Base-by-base conservation (phyloP, 148 eudicot species). In the Polygonum maritimum region DNA sequence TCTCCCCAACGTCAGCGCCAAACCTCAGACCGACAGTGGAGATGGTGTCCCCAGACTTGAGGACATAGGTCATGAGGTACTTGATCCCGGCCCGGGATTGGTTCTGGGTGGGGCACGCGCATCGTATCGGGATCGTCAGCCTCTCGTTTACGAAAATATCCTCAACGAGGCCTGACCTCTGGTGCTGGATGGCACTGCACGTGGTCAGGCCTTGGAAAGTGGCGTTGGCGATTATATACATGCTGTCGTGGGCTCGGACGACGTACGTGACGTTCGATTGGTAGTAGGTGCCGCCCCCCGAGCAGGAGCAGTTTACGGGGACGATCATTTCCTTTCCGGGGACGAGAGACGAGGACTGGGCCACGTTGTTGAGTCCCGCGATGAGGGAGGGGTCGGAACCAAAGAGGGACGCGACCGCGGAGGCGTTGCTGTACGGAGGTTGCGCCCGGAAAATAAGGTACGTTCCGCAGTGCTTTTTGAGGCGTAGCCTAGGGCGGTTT, bases 251-350 rank as follows among this genome's bases (percentile, higher is more conserved):
- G 41, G 16, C 3, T 14, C 21, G 40, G 7, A 69, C 38, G 12
- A 55, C 54, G 49, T 69, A 77, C 13, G 14, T 51, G 19, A 21
- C 38, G 35, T 69, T 70, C 19, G 71, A 52, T 18, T 77, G 79
- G 21, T 77, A 77, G 39, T 38, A 48, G 14, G 22, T 18, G 5
- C 78, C 78, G 31, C 31, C 31, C 31, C 31, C 31, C 35, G 60
- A 31, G 69, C 78, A 76, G 21, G 74, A 67, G 69, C 78, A 76
- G 44, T 31, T 36, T 22, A 76, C 35, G 33, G 73, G 78, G 48
- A 47, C 78, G 21, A 76, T 67, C 6, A 76, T 7, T 10, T 60
- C 52, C n/a, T 67, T 67, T 0, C 74, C 26, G 26, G 78, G 4
- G 40, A 67, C 33, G 6, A 76, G 31, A 55, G 9, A 1, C 18